Evolutionary conservation across 108 stramenopile genomes (phyloP).

Genomic region (Cylindrotheca fusiformis): DNA sequence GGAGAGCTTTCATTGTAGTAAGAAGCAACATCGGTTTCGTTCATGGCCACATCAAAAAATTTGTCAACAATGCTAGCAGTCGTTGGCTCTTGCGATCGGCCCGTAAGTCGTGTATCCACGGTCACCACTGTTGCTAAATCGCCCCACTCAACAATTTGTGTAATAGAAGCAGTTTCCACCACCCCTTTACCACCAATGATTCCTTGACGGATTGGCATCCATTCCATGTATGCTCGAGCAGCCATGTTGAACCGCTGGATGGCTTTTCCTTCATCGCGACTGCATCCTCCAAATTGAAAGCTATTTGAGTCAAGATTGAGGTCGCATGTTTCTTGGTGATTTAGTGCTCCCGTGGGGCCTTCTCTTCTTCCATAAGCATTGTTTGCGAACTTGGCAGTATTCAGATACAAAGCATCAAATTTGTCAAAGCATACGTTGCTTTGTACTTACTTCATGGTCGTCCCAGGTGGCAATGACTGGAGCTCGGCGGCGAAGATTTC

Average conservation of each 20-base stretch:
- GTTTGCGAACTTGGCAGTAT: conserved; percentile 16
- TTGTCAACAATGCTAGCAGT: background rate
- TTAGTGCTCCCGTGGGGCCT: conserved; percentile 10
- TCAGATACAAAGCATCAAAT: too few relatives aligned
- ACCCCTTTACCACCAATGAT: conserved; percentile 11
- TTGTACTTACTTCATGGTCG: conserved; percentile 21
- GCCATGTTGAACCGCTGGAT: conserved; percentile 11
- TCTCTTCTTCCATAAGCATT: conserved; percentile 16
- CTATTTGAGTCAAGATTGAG: background rate
- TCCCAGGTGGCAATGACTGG: conserved; percentile 24
- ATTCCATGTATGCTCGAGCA: conserved; percentile 31
- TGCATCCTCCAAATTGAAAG: conserved; percentile 8
- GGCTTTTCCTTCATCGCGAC: conserved; percentile 20
- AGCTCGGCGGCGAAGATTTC: conserved; percentile 24
- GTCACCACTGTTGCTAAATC: conserved; percentile 23
- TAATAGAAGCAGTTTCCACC: conserved; percentile 6
- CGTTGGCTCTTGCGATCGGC: conserved; percentile 13
- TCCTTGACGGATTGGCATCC: conserved; percentile 30
- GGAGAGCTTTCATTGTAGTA: background rate
- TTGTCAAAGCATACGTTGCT: too few relatives aligned
- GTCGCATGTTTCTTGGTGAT: conserved; percentile 25
- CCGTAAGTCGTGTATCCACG: conserved; percentile 16
- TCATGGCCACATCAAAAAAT: background rate
- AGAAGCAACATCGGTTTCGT: conserved; percentile 2
- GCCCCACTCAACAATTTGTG: conserved; percentile 32